A percentile compares a stretch with the other conserved stretches of the same genome.
Evolutionary conservation across 768 basidiomycete genomes (phyloP).

Genomic region (Kwoniella dendrophila): DNA sequence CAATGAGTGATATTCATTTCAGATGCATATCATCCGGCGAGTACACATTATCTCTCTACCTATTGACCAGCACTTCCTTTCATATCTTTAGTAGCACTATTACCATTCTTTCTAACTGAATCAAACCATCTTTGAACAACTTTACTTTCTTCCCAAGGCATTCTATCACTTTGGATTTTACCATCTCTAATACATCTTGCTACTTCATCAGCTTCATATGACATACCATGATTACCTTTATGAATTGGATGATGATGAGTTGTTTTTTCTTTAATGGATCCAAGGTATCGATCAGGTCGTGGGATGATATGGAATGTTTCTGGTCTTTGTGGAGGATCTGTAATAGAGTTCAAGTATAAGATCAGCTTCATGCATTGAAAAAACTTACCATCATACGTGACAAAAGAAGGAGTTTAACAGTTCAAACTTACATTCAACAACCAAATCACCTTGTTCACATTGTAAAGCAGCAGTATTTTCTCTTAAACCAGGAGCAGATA

Average conservation of each 20-base stretch:
- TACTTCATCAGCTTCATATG: constrained; percentile 87
- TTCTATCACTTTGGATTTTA: constrained; percentile 70
- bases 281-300: constrained; percentile 30
- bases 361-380: no score
- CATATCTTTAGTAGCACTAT: constrained; percentile 60
- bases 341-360: no score
- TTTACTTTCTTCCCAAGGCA: constrained; percentile 78
- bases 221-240: constrained; percentile 67
- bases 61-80: constrained; percentile 41
- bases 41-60: background rate
- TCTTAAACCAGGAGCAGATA: constrained; percentile 27
- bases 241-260: constrained; percentile 58
- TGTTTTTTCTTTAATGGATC: constrained; percentile 65
- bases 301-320: constrained; percentile 40
- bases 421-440: constrained; percentile 58
- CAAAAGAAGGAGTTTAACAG: background rate
- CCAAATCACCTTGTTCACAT: constrained; percentile 72
- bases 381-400: background rate
- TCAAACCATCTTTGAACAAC: constrained; percentile 84
- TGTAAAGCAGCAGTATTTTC: constrained; percentile 61
- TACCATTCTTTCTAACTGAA: constrained; percentile 70
- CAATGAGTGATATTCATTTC: no score
- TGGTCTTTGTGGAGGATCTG: constrained; percentile 40
- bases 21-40: background rate
- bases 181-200: constrained; percentile 74